Conservation (phyloP, 1,284 basidiomycete genomes). For the Ustilago esculenta region DNA sequence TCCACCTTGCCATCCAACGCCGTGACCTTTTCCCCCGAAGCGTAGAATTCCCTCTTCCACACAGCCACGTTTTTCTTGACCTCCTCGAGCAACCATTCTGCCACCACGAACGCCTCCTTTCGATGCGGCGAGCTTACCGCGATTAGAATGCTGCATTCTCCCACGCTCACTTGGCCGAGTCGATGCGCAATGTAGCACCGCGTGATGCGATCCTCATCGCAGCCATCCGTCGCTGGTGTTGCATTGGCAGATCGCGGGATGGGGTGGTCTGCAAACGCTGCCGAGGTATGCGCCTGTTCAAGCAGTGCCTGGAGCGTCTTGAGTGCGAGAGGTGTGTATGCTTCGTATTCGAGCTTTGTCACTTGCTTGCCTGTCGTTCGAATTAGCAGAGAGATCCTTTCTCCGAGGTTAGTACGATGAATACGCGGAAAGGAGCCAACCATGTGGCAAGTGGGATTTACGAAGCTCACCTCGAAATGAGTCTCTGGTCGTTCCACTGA, state of each 20-base stretch:
- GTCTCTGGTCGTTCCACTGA: constrained; percentile 78
- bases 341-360: constrained; percentile 78
- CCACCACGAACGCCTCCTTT: constrained; percentile 80
- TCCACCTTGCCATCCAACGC: constrained; percentile 21
- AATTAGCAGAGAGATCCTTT: no score
- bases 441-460: no score
- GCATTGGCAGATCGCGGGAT: constrained; percentile 16
- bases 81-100: constrained; percentile 82
- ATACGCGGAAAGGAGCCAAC: no score
- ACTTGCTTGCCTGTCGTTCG: constrained; percentile 74
- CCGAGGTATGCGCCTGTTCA: constrained; percentile 21
- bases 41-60: constrained; percentile 82
- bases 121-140: constrained; percentile 86
- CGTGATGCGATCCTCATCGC: constrained; percentile 18
- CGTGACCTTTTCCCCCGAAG: constrained; percentile 11
- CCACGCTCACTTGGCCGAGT: constrained; percentile 80
- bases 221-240: no score
- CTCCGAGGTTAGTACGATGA: no score
- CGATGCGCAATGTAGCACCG: constrained; percentile 77
- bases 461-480: constrained; percentile 73
- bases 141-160: constrained; percentile 82
- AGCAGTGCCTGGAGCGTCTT: constrained; percentile 71
- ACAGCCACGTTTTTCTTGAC: constrained; percentile 84
- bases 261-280: constrained; percentile 15
- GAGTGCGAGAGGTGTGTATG: constrained; percentile 82